A percentile compares a stretch with the other conserved stretches of the same genome.
Conservation (phyloP, 345 rosid genomes). For the Gossypium anomalum region DNA sequence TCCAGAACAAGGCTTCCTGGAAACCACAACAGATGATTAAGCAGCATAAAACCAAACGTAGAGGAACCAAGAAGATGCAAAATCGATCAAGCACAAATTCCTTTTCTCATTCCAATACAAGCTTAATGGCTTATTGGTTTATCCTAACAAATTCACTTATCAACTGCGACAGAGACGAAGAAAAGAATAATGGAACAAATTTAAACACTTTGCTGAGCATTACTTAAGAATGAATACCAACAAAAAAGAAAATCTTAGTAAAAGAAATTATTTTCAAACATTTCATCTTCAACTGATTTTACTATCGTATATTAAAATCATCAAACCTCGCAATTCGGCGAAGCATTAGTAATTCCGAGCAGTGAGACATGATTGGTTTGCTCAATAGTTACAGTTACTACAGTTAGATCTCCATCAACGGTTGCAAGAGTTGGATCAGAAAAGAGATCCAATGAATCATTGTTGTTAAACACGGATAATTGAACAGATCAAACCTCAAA, state of each 20-base stretch:
- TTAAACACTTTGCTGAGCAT: background rate
- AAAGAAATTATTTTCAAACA: background rate
- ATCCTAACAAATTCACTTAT: background rate
- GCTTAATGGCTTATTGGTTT: background rate
- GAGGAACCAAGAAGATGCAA: background rate
- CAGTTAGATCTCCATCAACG: constrained; percentile 8
- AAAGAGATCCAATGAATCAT: background rate
- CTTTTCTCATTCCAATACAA: background rate
- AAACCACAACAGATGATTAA: constrained; percentile 14
- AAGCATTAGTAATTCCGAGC: background rate
- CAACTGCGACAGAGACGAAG: background rate
- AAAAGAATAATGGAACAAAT: background rate
- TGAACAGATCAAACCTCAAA: constrained; percentile 15
- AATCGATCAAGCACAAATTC: background rate
- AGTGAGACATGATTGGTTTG: background rate
- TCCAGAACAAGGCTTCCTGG: constrained; percentile 92
- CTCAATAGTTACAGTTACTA: background rate
- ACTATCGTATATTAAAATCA: no score
- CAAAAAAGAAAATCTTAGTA: background rate
- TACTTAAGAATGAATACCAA: background rate
- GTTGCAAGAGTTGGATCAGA: background rate
- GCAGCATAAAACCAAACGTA: background rate
- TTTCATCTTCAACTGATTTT: background rate
- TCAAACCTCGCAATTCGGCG: no score
- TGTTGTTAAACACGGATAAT: background rate